Percentiles rank a stretch among this genome's conserved stretches.
Evolutionary conservation across 129 eudicot genomes (phyloP).

Genomic region (Helianthus tuberosus): DNA sequence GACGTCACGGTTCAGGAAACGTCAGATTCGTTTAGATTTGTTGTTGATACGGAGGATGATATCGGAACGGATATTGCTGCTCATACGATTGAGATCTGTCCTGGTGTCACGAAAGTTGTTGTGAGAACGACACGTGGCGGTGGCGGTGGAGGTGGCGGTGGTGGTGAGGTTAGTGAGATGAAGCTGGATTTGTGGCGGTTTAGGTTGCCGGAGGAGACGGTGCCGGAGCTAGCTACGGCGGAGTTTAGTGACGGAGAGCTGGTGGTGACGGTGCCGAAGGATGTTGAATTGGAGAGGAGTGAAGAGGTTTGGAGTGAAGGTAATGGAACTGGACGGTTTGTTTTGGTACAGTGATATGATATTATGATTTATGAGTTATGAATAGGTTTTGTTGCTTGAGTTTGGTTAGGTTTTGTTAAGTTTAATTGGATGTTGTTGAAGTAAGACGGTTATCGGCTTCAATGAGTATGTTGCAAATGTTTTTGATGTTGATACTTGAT

Average conservation of each 20-base stretch:
- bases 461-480: conserved; percentile 13
- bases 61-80: too few relatives aligned
- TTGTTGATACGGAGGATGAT: too few relatives aligned
- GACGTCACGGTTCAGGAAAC: conserved; percentile 65
- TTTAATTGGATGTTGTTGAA: conserved; percentile 28
- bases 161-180: too few relatives aligned
- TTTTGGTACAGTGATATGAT: conserved; percentile 70
- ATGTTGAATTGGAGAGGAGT: conserved; percentile 38
- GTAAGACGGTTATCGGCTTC: conserved; percentile 14
- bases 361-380: background rate
- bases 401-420: conserved; percentile 24
- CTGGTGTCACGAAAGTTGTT: too few relatives aligned
- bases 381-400: conserved; percentile 2
- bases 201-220: too few relatives aligned
- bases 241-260: conserved; percentile 57
- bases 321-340: conserved; percentile 50
- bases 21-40: too few relatives aligned
- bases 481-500: conserved; percentile 25
- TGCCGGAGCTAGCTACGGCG: too few relatives aligned
- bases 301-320: conserved; percentile 44
- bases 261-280: conserved; percentile 47
- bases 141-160: too few relatives aligned
- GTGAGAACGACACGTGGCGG: too few relatives aligned
- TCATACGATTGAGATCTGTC: too few relatives aligned
- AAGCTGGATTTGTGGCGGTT: too few relatives aligned